These are phyloP conservation scores for Kwoniella bestiolae DNA, from an alignment of 768 basidiomycete species.

Conservation along the genomic window DNA sequence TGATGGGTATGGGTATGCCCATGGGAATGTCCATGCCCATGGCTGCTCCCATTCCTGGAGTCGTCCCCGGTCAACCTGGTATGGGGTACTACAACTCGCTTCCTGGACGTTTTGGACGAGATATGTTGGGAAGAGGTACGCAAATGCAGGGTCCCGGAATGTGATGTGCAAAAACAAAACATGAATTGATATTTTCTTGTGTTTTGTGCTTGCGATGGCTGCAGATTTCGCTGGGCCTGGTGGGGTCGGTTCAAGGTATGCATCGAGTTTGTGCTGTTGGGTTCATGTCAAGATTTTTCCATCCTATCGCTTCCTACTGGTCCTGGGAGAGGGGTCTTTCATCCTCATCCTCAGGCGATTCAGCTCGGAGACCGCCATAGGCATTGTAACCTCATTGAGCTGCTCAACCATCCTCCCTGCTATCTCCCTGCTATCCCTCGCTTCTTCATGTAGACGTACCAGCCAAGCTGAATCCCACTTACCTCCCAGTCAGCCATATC, in stretches of 20 bases:
- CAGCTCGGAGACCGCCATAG: too few species aligned
- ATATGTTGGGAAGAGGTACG: slow-evolving; percentile 53
- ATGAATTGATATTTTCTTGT: slow-evolving; percentile 18
- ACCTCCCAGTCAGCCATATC: slow-evolving; percentile 45
- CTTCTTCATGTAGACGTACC: too few species aligned
- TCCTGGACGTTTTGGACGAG: slow-evolving; percentile 51
- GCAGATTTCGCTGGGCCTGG: slow-evolving; percentile 54
- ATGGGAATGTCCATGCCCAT: slow-evolving; percentile 41
- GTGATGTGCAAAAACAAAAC: slow-evolving; percentile 1
- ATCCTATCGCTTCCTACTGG: too few species aligned
- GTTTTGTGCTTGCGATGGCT: not conserved
- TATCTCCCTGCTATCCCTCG: too few species aligned
- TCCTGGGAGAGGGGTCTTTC: too few species aligned
- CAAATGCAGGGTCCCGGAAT: slow-evolving; percentile 23
- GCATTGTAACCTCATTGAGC: too few species aligned
- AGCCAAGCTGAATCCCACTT: slow-evolving; percentile 15
- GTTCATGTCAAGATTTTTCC: not conserved
- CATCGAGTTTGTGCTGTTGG: not conserved
- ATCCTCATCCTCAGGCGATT: too few species aligned
- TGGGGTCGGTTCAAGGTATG: slow-evolving; percentile 45
- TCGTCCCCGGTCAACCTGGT: slow-evolving; percentile 52
- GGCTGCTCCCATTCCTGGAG: slow-evolving; percentile 43
- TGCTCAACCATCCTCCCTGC: too few species aligned
- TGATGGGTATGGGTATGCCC: slow-evolving; percentile 30
- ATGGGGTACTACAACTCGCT: slow-evolving; percentile 45